Base-by-base conservation (phyloP, 495 filamentous ascomycete genomes). In the Achaetomiella virescens region DNA sequence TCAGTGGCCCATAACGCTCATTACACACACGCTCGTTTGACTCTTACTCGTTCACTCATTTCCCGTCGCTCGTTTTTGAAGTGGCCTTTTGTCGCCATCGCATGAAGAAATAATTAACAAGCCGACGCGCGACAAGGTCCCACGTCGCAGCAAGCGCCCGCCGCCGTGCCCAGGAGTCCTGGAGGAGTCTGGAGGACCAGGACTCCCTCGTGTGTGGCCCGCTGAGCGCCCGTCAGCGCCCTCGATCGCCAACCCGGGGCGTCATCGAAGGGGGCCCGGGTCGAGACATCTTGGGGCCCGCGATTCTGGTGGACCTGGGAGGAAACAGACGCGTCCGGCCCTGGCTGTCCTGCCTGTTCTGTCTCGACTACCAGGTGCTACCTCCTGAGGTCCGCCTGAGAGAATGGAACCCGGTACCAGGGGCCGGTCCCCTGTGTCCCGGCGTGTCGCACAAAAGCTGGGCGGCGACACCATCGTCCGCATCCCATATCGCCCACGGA, bases 391-490 rank as follows among this genome's bases (percentile, higher is more conserved):
- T 1, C 33, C 35, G 46, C 7, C n/a, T n/a, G 20, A 20, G 24
- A 57, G 47, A 40, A 68, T 68, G 65, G 65, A 68, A 49, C 50
- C 65, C 44, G 41, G 55, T 41, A 46, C 50, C 60, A 61, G 61
- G 59, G 62, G 60, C 57, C 54, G 59, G 58, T 61, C 62, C 54
- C 54, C 61, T 54, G 59, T 55, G 51, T 54, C 58, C 47, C 56
- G 58, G 56, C 65, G 63, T 46, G 65, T 68, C 51, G 57, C 63
- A 68, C 62, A 62, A 44, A 68, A 68, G 58, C 53, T 66, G 24
- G 60, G 42, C 60, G 52, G 42, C 54, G 57, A 59, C 50, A 58
- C 36, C 17, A 40, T 58, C 59, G 52, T 66, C 38, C 31, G 55
- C 52, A 59, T 65, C 15, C 65, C 65, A 22, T 55, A 57, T 42